Evolutionary conservation across 2,329 filamentous ascomycete species (phyloP).

Genomic region (Trichoderma endophyticum): DNA sequence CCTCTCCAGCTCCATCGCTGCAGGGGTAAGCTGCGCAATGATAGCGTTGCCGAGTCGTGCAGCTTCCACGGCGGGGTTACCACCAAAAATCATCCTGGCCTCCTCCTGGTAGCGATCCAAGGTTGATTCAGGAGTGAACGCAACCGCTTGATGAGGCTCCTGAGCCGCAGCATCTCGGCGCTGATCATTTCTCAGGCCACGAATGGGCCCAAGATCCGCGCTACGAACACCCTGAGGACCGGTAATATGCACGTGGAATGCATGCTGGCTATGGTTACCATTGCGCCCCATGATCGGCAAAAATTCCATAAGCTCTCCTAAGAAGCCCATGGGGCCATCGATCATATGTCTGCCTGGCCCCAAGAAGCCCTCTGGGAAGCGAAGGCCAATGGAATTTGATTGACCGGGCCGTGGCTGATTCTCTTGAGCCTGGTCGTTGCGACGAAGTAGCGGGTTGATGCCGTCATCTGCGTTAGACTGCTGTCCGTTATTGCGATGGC

Average conservation of each 20-base stretch:
- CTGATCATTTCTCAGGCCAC: constrained; percentile 45
- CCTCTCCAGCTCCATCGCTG: constrained; percentile 78
- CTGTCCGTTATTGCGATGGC: constrained; percentile 52
- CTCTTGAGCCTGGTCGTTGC: constrained; percentile 47
- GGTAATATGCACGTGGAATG: constrained; percentile 60
- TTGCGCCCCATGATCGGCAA: constrained; percentile 47
- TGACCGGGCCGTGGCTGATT: constrained; percentile 47
- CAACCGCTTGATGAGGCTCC: constrained; percentile 70
- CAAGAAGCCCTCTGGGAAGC: constrained; percentile 47
- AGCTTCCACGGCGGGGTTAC: constrained; percentile 61
- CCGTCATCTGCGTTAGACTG: constrained; percentile 71
- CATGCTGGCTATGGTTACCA: constrained; percentile 41
- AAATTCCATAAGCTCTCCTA: constrained; percentile 56
- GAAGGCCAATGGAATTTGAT: constrained; percentile 53
- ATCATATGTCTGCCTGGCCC: constrained; percentile 37
- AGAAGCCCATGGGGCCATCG: constrained; percentile 52
- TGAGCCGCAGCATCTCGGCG: constrained; percentile 47
- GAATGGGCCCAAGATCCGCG: constrained; percentile 46
- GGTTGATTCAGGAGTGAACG: constrained; percentile 71
- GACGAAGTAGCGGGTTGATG: constrained; percentile 79
- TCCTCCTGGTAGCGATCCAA: constrained; percentile 83
- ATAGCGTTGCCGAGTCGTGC: constrained; percentile 66
- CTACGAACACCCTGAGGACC: constrained; percentile 43
- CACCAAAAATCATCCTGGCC: constrained; percentile 78
- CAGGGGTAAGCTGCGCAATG: constrained; percentile 71